Evolutionary conservation across 805 yeast species (phyloP).

Genomic region (Lachancea quebecensis): DNA sequence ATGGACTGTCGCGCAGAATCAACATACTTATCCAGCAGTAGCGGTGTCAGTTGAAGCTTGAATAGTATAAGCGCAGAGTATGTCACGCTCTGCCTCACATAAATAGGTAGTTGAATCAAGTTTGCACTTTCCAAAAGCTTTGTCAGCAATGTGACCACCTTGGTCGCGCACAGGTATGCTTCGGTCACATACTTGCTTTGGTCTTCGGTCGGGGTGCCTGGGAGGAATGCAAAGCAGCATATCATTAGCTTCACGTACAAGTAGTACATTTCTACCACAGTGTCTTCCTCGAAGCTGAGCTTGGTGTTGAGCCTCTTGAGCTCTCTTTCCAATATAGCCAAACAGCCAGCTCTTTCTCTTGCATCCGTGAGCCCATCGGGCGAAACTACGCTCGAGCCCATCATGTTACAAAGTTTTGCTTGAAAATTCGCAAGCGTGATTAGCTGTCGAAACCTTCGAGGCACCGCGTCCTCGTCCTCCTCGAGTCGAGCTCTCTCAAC

Average conservation of each 20-base stretch:
- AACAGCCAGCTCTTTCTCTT: slow-evolving; percentile 68
- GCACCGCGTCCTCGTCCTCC: slow-evolving; percentile 38
- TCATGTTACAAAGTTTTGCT: slow-evolving; percentile 70
- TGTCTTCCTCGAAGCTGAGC: slow-evolving; percentile 55
- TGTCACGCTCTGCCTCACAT: slow-evolving; percentile 78
- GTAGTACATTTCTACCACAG: slow-evolving; percentile 68
- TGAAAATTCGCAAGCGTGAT: slow-evolving; percentile 75
- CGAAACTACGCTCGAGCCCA: slow-evolving; percentile 79
- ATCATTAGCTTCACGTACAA: slow-evolving; percentile 73
- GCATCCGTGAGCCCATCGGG: slow-evolving; percentile 90
- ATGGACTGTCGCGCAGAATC: slow-evolving; percentile 90
- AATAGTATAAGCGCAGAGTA: slow-evolving; percentile 73
- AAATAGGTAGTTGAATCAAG: slow-evolving; percentile 78
- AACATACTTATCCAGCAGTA: slow-evolving; percentile 56
- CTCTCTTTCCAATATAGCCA: slow-evolving; percentile 73
- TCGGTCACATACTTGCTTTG: slow-evolving; percentile 77
- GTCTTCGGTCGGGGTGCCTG: slow-evolving; percentile 84
- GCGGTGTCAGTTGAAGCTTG: slow-evolving; percentile 73
- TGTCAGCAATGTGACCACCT: slow-evolving; percentile 72
- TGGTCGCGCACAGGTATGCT: slow-evolving; percentile 74
- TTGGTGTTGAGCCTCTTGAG: slow-evolving; percentile 63
- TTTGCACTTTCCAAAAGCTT: slow-evolving; percentile 60
- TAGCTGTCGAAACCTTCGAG: slow-evolving; percentile 63
- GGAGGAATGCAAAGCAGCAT: slow-evolving; percentile 82
- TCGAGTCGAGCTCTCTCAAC: slow-evolving; percentile 74